These are phyloP conservation scores for Colletotrichum higginsianum DNA, from an alignment of 2,329 filamentous ascomycete genomes.

Conservation along the genomic window DNA sequence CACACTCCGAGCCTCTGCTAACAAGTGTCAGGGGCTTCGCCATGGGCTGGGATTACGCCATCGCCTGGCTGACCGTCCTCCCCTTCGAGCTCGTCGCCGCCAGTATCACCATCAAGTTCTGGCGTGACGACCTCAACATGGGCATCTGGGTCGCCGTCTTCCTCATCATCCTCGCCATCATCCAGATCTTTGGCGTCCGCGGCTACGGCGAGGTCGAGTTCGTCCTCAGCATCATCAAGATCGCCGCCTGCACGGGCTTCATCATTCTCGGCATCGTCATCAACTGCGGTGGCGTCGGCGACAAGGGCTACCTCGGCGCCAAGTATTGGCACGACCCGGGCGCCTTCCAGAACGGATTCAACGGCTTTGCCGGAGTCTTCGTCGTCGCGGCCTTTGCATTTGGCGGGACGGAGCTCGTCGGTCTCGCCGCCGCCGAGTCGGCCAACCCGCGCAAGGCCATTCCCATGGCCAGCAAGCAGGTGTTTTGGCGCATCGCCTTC, in stretches of 20 bases:
- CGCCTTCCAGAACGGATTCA: constrained; percentile 46
- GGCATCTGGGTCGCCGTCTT: constrained; percentile 69
- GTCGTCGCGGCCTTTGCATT: constrained; percentile 45
- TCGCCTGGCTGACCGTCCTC: constrained; percentile 80
- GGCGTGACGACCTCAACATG: constrained; percentile 65
- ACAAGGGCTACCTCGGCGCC: constrained; percentile 44
- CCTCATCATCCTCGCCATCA: constrained; percentile 60
- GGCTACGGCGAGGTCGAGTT: constrained; percentile 75
- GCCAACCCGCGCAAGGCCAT: constrained; percentile 46
- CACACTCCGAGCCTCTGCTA: not conserved
- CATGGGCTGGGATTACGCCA: constrained; percentile 64
- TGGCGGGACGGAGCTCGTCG: constrained; percentile 46
- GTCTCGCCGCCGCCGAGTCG: constrained; percentile 46
- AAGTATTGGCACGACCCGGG: constrained; percentile 46
- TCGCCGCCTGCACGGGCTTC: constrained; percentile 49
- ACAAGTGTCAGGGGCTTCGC: constrained; percentile 61
- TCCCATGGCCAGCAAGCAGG: constrained; percentile 46
- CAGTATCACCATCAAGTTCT: constrained; percentile 80
- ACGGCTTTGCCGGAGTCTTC: constrained; percentile 45
- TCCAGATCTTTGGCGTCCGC: constrained; percentile 66
- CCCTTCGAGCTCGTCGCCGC: constrained; percentile 81
- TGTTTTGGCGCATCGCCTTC: constrained; percentile 46
- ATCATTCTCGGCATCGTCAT: constrained; percentile 45
- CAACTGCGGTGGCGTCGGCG: constrained; percentile 43
- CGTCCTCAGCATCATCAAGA: constrained; percentile 69